Conservation (phyloP, 2,329 filamentous ascomycete genomes). For the Biscogniauxia mediterranea region DNA sequence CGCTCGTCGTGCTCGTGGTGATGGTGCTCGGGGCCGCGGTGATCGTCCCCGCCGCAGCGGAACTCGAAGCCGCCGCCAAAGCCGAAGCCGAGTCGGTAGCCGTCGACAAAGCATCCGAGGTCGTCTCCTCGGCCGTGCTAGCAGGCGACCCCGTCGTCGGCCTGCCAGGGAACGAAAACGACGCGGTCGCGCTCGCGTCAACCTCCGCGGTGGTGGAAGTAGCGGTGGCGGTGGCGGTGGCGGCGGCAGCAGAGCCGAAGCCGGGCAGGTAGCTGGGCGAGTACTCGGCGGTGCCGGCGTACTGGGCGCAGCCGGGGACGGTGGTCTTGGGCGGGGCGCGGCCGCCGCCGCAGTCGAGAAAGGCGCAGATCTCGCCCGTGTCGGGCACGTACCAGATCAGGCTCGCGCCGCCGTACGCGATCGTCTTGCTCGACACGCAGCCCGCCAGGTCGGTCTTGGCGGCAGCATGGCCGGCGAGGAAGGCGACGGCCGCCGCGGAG, state of each 20-base stretch:
- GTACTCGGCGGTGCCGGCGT: constrained; percentile 55
- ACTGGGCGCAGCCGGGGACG: constrained; percentile 58
- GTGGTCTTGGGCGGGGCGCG: constrained; percentile 62
- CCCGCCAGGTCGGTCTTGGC: constrained; percentile 47
- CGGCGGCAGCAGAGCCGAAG: constrained; percentile 19
- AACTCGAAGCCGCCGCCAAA: background rate
- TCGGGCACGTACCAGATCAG: constrained; percentile 60
- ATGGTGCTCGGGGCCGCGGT: constrained; percentile 6
- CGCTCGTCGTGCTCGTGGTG: constrained; percentile 1
- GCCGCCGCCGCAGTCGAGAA: constrained; percentile 67
- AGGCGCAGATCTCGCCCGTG: constrained; percentile 62
- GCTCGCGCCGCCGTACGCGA: constrained; percentile 41
- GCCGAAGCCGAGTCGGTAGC: constrained; percentile 3
- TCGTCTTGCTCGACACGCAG: constrained; percentile 41
- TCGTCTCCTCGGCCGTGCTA: no score
- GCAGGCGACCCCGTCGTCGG: no score
- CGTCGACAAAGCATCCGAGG: background rate
- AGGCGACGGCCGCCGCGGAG: constrained; percentile 13
- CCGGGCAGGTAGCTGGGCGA: constrained; percentile 48
- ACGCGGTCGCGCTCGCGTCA: background rate
- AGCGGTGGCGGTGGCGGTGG: constrained; percentile 4
- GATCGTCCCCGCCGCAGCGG: constrained; percentile 5
- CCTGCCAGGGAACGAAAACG: no score
- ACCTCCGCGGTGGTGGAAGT: no score
- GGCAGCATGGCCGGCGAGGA: constrained; percentile 34